Percentiles rank a stretch among this genome's conserved stretches.
Evolutionary conservation across 805 yeast genomes (phyloP).

Genomic region (Ogataea methylovora): DNA sequence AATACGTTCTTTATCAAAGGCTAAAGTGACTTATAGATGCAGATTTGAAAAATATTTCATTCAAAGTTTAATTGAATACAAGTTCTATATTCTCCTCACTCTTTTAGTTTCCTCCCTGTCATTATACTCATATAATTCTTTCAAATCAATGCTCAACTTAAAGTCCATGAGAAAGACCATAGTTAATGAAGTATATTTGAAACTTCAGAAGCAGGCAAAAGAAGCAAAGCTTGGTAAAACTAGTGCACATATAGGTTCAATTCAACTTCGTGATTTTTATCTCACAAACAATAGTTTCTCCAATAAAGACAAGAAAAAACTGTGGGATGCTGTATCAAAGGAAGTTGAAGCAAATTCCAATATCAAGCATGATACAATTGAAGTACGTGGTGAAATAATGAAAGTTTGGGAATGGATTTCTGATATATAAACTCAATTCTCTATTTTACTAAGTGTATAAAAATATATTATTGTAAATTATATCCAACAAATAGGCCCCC

Average conservation of each 20-base stretch:
- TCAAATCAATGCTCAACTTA: too few species aligned
- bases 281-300: constrained; percentile 31
- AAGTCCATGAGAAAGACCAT: too few species aligned
- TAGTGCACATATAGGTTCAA: constrained; percentile 51
- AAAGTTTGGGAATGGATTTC: constrained; percentile 86
- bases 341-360: constrained; percentile 60
- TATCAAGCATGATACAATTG: constrained; percentile 54
- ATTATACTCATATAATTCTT: not conserved
- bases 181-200: constrained; percentile 39
- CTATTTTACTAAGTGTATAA: constrained; percentile 5
- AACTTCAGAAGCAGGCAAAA: constrained; percentile 40
- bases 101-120: constrained; percentile 1
- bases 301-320: constrained; percentile 31
- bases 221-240: constrained; percentile 25
- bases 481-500: too few species aligned
- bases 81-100: constrained; percentile 12
- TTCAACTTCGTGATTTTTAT: constrained; percentile 64
- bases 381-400: constrained; percentile 81
- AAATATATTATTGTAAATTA: not conserved
- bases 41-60: constrained; percentile 16
- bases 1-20: constrained; percentile 18
- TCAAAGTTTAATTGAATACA: constrained; percentile 14
- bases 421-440: too few species aligned
- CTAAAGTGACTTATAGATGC: constrained; percentile 21
- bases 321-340: constrained; percentile 54